Conservation (phyloP, 2,329 filamentous ascomycete genomes). For the Talaromyces sp. region DNA sequence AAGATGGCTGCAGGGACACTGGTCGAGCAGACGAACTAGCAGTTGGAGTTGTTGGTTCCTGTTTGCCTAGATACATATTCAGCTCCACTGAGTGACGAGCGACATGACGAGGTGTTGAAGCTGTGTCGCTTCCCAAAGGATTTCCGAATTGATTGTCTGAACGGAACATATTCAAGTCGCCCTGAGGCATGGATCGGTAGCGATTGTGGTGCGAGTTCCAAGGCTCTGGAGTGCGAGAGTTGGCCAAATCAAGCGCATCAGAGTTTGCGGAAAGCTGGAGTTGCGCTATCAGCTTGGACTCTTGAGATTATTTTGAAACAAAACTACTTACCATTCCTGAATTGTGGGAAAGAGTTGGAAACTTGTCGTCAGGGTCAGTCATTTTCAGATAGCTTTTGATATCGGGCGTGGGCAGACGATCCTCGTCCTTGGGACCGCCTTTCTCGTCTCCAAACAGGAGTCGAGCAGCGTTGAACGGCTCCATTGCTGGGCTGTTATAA, state of each 20-base stretch:
- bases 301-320: background rate
- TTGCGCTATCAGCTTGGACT: slow-evolving; percentile 29
- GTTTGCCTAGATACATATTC: slow-evolving; percentile 34
- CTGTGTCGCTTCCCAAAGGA: slow-evolving; percentile 28
- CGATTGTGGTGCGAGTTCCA: slow-evolving; percentile 65
- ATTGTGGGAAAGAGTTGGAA: slow-evolving; percentile 62
- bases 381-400: slow-evolving; percentile 68
- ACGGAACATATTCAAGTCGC: slow-evolving; percentile 44
- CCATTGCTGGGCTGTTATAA: slow-evolving; percentile 53
- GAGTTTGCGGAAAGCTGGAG: slow-evolving; percentile 73
- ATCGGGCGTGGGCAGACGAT: slow-evolving; percentile 58
- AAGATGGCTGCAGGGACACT: slow-evolving; percentile 68
- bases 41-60: slow-evolving; percentile 27
- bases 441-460: slow-evolving; percentile 82
- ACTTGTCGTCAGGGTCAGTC: slow-evolving; percentile 75
- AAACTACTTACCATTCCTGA: slow-evolving; percentile 52
- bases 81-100: slow-evolving; percentile 47
- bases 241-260: slow-evolving; percentile 74
- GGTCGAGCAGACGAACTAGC: slow-evolving; percentile 37
- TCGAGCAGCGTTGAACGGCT: slow-evolving; percentile 78
- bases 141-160: slow-evolving; percentile 33
- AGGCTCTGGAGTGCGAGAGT: slow-evolving; percentile 63
- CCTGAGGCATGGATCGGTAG: slow-evolving; percentile 64
- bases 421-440: slow-evolving; percentile 42
- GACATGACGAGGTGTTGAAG: slow-evolving; percentile 35